Percentiles rank a stretch among this genome's conserved stretches.
Conservation (phyloP, 441 rosid genomes). For the Jatropha podagrica region DNA sequence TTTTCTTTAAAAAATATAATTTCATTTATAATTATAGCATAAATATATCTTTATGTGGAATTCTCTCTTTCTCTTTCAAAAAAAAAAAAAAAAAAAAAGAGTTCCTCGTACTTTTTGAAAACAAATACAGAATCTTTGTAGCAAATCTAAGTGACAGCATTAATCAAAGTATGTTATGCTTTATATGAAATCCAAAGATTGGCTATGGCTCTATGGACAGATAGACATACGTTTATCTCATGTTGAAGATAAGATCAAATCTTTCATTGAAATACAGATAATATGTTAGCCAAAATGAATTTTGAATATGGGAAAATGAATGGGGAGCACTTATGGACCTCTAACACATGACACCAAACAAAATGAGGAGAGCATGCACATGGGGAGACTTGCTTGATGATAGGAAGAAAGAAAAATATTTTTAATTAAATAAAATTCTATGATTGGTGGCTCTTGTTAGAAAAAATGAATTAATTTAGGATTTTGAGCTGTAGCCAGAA, state of each 20-base stretch:
- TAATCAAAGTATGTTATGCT: no score
- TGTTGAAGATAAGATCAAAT: no score
- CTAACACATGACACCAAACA: conserved; percentile 17
- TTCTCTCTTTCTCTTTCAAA: not conserved
- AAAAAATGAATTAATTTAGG: not conserved
- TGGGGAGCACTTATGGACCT: conserved; percentile 18
- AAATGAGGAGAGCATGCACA: conserved; percentile 11
- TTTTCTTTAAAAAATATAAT: no score
- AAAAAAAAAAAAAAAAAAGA: no score
- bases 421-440: not conserved
- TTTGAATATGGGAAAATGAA: not conserved
- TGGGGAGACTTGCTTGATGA: not conserved
- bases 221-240: no score
- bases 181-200: no score
- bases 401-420: not conserved
- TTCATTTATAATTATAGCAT: no score
- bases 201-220: no score
- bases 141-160: no score
- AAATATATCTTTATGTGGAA: not conserved
- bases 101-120: not conserved
- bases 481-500: conserved; percentile 10
- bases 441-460: not conserved
- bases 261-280: no score
- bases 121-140: not conserved
- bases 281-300: no score